Base-by-base conservation (phyloP, 2,329 filamentous ascomycete genomes). In the Curvularia spicifera region DNA sequence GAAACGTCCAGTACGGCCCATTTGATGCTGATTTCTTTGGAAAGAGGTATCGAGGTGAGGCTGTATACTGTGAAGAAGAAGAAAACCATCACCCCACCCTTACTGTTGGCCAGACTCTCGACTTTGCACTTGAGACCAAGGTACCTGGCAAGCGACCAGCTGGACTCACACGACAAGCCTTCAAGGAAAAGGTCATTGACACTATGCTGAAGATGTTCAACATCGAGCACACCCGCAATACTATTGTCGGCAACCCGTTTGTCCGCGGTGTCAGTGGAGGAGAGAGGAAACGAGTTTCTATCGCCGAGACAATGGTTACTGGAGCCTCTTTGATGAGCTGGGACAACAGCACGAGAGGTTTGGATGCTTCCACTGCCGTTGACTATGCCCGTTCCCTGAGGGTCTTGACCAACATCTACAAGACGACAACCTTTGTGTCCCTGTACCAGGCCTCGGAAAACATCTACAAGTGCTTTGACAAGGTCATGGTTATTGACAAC, bases 181-280 rank as follows among this genome's bases (percentile, higher is more conserved):
- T 94, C 80, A 93, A 93, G 79, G 83, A 90, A 49, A 87, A 87
- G 66, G 87, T 96, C 56, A 81, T 93, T 60, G 83, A 86, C 18
- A 85, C 89, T 69, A 82, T 97, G 58, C 81, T 97, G 51, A 91
- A 91, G 71, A 95, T 96, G 90, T 96, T 97, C 82, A 95, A 94
- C 72, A 96, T 97, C 53, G 90, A 93, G 75, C 92, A 97, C 76
- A 96, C 92, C 0, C 85, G 87, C 51, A 85, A 93, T 72, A 97
- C 93, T 0, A 87, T 94, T 29, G 91, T 97, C 26, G 93, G 93
- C 7, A 90, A 95, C 62, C 85, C 87, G 0, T 92, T 94, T 62
- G 84, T 95, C 20, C 88, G 68, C 7, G 93, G 92, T 74, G 84
- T 96, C 0, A 91, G 87, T 45, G 92, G 90, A 61, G 91, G 89